Base-by-base conservation (phyloP, 176 grass and related monocot genomes). In the Phyllostachys edulis region DNA sequence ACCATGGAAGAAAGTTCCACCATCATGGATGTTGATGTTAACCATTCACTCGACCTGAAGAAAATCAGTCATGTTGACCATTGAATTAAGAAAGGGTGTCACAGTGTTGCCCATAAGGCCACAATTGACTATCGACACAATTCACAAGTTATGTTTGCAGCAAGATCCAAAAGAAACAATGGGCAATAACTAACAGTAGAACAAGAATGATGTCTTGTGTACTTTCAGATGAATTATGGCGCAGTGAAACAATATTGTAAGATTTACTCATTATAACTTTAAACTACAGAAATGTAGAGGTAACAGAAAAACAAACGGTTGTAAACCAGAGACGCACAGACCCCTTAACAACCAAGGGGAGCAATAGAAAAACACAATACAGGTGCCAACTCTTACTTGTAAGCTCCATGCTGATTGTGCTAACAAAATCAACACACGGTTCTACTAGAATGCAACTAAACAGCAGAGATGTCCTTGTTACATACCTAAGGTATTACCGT, bases 401-500 rank as follows among this genome's bases (percentile, higher is more conserved):
- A 70, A 77, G 39, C 9, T 1, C 5, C 15, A 46, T 21, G 10
- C 0, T 15, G 37, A 65, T 76, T 23, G 69, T 23, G 57, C 41
- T 21, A 75, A 67, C 49, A 78, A 64, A 66, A 59, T 21, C 21
- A 82, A 56, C 24, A 76, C 17, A n/a, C 38, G 16, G 54, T 40
- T 24, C 44, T 44, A 38, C 66, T 59, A 56, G 14, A 69, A 36
- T 67, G 34, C 42, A 76, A 45, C 67, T 75, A 71, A 63, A 75
- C 7, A 11, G 21, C 23, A 34, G n/a, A 70, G 21, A 41, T 85
- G 51, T 63, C 24, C 56, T 63, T 64, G 34, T 64, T 69, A 88
- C 81, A 75, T 87, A 95, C 93, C 90, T 86, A 88, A 83, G 34
- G 18, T 67, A 52, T 96, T 82, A 96, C 39, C 90, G 81, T 87